phyloP scores from a whole-genome alignment of 164 flowering plant species.

The Pachysandra terminalis region DNA sequence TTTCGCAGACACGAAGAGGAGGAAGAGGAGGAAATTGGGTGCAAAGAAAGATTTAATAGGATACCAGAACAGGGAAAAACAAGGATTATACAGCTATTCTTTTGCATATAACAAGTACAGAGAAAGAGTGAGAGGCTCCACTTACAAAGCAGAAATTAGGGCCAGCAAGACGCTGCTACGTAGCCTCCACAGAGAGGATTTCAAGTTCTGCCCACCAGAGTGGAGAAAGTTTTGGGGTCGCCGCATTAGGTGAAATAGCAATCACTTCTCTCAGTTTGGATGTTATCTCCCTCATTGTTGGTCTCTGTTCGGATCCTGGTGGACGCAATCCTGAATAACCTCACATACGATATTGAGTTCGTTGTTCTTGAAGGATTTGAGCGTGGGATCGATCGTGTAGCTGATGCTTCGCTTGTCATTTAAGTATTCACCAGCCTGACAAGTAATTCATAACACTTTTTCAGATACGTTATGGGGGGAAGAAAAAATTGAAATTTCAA shows the following conservation, averaged over 20 bases:
- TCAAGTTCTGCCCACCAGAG: conserved; percentile 99
- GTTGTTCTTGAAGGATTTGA: conserved; percentile 61
- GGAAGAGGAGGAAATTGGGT: background rate
- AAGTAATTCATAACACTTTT: background rate
- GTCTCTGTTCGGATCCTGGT: conserved; percentile 56
- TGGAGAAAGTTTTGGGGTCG: conserved; percentile 80
- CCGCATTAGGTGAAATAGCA: conserved; percentile 65
- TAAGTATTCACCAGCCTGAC: conserved; percentile 65
- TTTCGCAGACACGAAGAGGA: background rate
- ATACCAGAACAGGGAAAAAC: conserved; percentile 12
- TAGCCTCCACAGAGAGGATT: conserved; percentile 74
- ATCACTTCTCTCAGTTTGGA: conserved; percentile 59
- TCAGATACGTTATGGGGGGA: background rate
- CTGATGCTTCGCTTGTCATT: conserved; percentile 42
- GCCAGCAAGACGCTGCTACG: conserved; percentile 25
- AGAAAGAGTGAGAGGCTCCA: background rate
- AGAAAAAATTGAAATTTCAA: too few relatives aligned
- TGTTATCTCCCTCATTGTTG: conserved; percentile 60
- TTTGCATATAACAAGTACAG: conserved; percentile 6
- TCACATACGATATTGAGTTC: conserved; percentile 77
- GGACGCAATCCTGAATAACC: conserved; percentile 63
- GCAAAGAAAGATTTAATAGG: conserved; percentile 8
- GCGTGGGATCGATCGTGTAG: conserved; percentile 66
- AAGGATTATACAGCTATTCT: conserved; percentile 13
- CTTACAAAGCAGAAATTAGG: background rate